These are phyloP conservation scores for Hypoxylon sp. DNA, from an alignment of 2,329 filamentous ascomycete species.

Conservation along the genomic window DNA sequence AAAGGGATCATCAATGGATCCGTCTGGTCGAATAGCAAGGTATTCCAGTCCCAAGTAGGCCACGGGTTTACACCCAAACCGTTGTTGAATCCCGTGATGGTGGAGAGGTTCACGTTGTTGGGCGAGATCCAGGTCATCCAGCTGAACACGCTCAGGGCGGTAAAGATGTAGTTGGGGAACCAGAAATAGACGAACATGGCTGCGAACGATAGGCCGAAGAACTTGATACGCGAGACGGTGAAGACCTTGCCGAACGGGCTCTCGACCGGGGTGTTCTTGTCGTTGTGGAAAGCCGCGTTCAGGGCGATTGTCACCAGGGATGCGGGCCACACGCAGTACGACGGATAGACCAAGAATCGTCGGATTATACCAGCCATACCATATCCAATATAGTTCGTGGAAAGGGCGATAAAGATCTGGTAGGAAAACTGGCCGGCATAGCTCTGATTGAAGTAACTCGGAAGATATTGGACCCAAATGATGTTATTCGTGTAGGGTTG, in stretches of 20 bases:
- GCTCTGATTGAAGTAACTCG: constrained; percentile 62
- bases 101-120: constrained; percentile 49
- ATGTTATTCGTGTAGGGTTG: constrained; percentile 63
- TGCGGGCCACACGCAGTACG: constrained; percentile 63
- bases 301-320: constrained; percentile 61
- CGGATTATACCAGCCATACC: constrained; percentile 62
- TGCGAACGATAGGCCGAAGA: constrained; percentile 58
- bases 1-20: constrained; percentile 57
- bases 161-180: constrained; percentile 63
- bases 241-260: constrained; percentile 58
- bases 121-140: constrained; percentile 66
- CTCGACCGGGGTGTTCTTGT: constrained; percentile 51
- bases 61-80: constrained; percentile 53
- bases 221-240: constrained; percentile 58
- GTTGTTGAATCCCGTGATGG: constrained; percentile 51
- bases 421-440: constrained; percentile 62
- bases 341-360: constrained; percentile 64
- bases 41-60: constrained; percentile 58
- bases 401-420: constrained; percentile 62
- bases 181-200: constrained; percentile 65
- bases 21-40: constrained; percentile 40
- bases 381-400: constrained; percentile 67
- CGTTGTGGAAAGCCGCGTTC: constrained; percentile 61
- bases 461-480: constrained; percentile 63
- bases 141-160: constrained; percentile 59